Evolutionary conservation across 768 basidiomycete genomes (phyloP).

Genomic region (Nidula microcarpa): DNA sequence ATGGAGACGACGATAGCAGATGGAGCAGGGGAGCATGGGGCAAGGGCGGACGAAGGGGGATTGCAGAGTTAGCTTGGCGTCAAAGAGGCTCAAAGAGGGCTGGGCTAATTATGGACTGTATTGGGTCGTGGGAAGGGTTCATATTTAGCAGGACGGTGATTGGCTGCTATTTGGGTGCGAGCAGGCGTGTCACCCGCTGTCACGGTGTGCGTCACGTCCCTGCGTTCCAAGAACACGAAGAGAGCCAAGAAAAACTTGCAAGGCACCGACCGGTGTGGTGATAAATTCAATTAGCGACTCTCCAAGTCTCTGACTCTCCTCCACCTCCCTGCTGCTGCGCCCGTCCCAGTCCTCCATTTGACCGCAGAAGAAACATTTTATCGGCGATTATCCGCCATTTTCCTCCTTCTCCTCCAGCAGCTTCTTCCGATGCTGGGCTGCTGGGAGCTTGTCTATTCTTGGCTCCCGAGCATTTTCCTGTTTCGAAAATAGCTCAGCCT

Average conservation of each 20-base stretch:
- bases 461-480: constrained; percentile 27
- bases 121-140: constrained; percentile 10
- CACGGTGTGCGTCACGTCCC: constrained; percentile 12
- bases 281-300: too few species aligned
- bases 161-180: constrained; percentile 29
- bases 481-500: constrained; percentile 37
- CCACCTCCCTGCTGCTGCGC: too few species aligned
- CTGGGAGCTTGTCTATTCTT: constrained; percentile 16
- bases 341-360: too few species aligned
- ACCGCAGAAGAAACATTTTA: too few species aligned
- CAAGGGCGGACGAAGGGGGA: not conserved
- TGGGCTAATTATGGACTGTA: not conserved
- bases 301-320: too few species aligned
- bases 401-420: too few species aligned
- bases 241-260: constrained; percentile 6
- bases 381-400: too few species aligned
- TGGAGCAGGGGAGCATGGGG: not conserved
- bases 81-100: not conserved
- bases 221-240: constrained; percentile 3
- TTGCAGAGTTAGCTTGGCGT: too few species aligned
- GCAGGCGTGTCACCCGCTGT: constrained; percentile 14
- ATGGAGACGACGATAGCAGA: not conserved
- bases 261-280: not conserved
- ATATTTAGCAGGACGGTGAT: constrained; percentile 19
- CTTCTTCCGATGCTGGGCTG: not conserved